phyloP scores from a whole-genome alignment of 441 rosid species.

The Rhodomyrtus psidioides region DNA sequence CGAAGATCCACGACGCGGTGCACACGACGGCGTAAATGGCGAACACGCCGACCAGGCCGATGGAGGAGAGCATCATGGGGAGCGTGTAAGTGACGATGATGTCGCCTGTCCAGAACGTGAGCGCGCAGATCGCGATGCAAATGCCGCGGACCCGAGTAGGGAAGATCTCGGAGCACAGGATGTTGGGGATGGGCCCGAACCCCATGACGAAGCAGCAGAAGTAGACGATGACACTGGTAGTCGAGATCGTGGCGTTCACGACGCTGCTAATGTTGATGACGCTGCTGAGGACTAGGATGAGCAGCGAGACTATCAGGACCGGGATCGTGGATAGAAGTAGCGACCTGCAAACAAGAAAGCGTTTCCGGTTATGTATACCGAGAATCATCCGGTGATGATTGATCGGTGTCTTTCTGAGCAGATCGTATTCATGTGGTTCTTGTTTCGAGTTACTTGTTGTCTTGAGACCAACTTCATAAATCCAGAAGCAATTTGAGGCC shows the following conservation, averaged over 20 bases:
- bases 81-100: conserved; percentile 48
- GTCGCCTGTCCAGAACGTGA: conserved; percentile 56
- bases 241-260: conserved; percentile 27
- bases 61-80: conserved; percentile 34
- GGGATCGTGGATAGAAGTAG: conserved; percentile 43
- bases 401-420: not conserved
- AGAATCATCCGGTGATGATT: not conserved
- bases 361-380: not conserved
- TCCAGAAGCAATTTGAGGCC: not conserved
- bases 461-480: not conserved
- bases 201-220: conserved; percentile 52
- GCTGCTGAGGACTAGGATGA: conserved; percentile 25
- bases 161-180: conserved; percentile 48
- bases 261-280: conserved; percentile 19
- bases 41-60: conserved; percentile 40
- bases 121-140: conserved; percentile 66
- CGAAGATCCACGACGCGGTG: conserved; percentile 9
- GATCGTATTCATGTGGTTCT: not conserved
- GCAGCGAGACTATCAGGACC: conserved; percentile 26
- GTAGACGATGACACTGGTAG: conserved; percentile 30
- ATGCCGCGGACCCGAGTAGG: conserved; percentile 55
- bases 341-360: conserved; percentile 19
- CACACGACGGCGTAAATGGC: conserved; percentile 27
- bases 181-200: conserved; percentile 45
- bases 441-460: not conserved